Evolutionary conservation across 1,284 basidiomycete species (phyloP).

Genomic region (Rhodofomes roseus): DNA sequence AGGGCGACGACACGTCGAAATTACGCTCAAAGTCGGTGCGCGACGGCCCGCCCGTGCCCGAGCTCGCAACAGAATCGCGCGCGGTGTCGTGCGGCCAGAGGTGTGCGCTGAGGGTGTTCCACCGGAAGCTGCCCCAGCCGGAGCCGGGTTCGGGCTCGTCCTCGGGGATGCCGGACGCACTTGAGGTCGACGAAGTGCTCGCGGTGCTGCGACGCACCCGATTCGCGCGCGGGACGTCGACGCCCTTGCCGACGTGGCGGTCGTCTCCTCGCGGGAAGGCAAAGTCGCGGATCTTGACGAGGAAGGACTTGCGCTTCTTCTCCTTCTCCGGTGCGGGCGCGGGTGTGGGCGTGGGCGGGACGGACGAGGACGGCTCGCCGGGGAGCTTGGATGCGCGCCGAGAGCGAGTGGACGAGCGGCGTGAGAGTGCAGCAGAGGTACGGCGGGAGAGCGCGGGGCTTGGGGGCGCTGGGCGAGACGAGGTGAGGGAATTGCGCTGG

Average conservation of each 20-base stretch:
- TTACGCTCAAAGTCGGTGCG: slow-evolving; percentile 46
- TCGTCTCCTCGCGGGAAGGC: slow-evolving; percentile 50
- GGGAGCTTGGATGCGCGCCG: slow-evolving; percentile 26
- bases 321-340: slow-evolving; percentile 13
- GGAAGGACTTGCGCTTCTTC: slow-evolving; percentile 18
- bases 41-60: slow-evolving; percentile 31
- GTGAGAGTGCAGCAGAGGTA: slow-evolving; percentile 40
- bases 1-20: slow-evolving; percentile 33
- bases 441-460: slow-evolving; percentile 60
- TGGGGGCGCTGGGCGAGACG: slow-evolving; percentile 61
- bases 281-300: slow-evolving; percentile 62
- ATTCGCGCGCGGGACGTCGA: slow-evolving; percentile 50
- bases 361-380: slow-evolving; percentile 21
- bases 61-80: slow-evolving; percentile 6
- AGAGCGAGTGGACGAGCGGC: slow-evolving; percentile 28
- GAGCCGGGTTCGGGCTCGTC: slow-evolving; percentile 26
- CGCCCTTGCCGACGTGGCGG: slow-evolving; percentile 51
- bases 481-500: slow-evolving; percentile 38
- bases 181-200: slow-evolving; percentile 22
- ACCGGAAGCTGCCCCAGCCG: slow-evolving; percentile 40
- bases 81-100: slow-evolving; percentile 24
- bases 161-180: slow-evolving; percentile 24
- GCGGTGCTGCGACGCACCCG: slow-evolving; percentile 34
- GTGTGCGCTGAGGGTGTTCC: slow-evolving; percentile 38
- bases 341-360: slow-evolving; percentile 13